A percentile compares a stretch with the other conserved stretches of the same genome.
These are phyloP conservation scores for Dendrobium nobile DNA, from an alignment of 106 monocot species.

Conservation along the genomic window DNA sequence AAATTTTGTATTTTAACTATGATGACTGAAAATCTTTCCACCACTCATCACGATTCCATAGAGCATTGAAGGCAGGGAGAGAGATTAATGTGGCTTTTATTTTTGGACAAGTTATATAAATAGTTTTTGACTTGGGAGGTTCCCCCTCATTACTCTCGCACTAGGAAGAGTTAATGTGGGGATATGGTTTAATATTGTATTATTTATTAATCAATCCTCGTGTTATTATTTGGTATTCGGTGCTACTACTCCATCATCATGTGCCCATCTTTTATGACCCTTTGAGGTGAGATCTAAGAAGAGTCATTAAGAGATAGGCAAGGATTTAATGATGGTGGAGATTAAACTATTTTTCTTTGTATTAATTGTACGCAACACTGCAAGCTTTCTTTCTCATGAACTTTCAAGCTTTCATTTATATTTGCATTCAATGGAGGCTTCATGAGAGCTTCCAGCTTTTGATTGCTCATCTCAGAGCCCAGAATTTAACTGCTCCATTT, in stretches of 20 bases:
- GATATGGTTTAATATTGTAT: slow-evolving; percentile 16
- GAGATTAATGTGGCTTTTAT: slow-evolving; percentile 16
- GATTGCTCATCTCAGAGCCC: too few relatives aligned
- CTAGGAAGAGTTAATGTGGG: slow-evolving; percentile 2
- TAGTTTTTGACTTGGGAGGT: slow-evolving; percentile 9
- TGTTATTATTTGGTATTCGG: slow-evolving; percentile 2
- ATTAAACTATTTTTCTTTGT: neutral
- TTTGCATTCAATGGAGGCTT: too few relatives aligned
- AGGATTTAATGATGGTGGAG: slow-evolving; percentile 14
- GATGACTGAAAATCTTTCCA: slow-evolving; percentile 9
- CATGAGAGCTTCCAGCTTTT: too few relatives aligned
- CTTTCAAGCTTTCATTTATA: too few relatives aligned
- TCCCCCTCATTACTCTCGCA: slow-evolving; percentile 9
- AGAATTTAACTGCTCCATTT: too few relatives aligned
- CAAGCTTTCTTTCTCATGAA: neutral
- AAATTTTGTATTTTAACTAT: neutral
- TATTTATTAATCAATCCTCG: neutral
- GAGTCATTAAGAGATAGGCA: slow-evolving; percentile 7
- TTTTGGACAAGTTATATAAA: neutral
- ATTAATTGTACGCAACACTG: neutral
- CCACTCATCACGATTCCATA: slow-evolving; percentile 18
- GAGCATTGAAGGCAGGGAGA: slow-evolving; percentile 17
- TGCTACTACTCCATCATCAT: neutral
- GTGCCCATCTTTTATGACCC: slow-evolving; percentile 2
- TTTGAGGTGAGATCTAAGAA: slow-evolving; percentile 2